Conservation (phyloP, 2,329 filamentous ascomycete genomes). For the Fusarium subtropicale region DNA sequence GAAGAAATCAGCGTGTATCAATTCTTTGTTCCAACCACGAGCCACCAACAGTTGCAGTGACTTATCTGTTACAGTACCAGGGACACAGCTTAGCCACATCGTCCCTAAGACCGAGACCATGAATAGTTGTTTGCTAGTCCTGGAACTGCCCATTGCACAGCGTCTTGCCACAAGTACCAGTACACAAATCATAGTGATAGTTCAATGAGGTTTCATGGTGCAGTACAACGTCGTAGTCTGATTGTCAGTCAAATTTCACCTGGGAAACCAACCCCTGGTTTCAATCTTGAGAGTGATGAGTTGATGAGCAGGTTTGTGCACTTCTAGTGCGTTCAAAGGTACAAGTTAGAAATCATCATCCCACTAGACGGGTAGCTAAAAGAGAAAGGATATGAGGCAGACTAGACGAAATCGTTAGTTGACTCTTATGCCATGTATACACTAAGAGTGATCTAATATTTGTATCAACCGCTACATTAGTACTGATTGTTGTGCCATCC, state of each 20-base stretch:
- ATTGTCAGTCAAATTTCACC: too few species aligned
- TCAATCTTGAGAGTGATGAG: background rate
- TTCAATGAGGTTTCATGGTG: rapidly evolving
- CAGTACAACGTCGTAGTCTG: background rate
- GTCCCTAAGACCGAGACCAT: background rate
- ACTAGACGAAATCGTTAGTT: too few species aligned
- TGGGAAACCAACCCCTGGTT: background rate
- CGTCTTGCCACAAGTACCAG: background rate
- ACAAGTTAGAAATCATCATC: background rate
- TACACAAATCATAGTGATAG: background rate
- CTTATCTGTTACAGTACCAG: background rate
- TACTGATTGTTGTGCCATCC: too few species aligned
- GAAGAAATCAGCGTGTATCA: rapidly evolving
- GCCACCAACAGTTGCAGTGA: background rate
- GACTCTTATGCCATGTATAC: too few species aligned
- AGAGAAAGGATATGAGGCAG: too few species aligned
- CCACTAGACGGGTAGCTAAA: too few species aligned
- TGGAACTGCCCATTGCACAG: background rate
- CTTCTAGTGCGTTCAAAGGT: rapidly evolving
- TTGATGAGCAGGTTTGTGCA: background rate
- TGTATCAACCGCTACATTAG: too few species aligned
- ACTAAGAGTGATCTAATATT: too few species aligned
- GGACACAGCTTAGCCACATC: background rate
- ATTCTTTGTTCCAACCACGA: background rate
- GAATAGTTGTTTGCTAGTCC: background rate